Evolutionary conservation across 805 yeast species (phyloP), one percentile per base, ranked within the genome.

Genomic region (Wickerhamomyces ciferrii): DNA sequence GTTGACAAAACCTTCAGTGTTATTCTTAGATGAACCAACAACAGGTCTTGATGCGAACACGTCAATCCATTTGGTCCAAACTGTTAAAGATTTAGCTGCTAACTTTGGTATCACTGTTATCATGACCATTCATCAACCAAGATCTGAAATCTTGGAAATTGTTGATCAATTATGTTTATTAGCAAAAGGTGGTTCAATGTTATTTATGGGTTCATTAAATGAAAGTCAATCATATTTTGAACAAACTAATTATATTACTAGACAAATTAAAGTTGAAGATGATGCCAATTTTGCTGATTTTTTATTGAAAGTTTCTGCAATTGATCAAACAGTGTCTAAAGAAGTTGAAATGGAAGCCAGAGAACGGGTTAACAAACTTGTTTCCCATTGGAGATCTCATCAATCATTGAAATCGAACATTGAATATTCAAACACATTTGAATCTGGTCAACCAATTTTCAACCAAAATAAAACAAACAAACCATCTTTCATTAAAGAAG

Each of bases 1-100:
- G 60, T 69, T 89, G 29, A 76, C 86, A 5, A 84, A 83, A 52
- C 96, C 96, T 0, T 79, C 91, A 0, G 67, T 88, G 11, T 63
- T 89, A 48, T 87, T 87, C 55, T 63, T 88, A 38, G 96, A 88
- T 61, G 96, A 87, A 54, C 96, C 96, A 14, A 88, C 96, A 1
- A 87, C 96, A 0, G 96, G 96, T 1, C 66, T 88, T 20, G 96
- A 88, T 63, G 84, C 96, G 7, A 79, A 80, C 50, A 82, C 90
- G 14, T 94, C 96, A 0, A 78, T 71, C 54, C 65, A 84, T 46
- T 69, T 88, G 34, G 76, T 88, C 18, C 71, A 74, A 45, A 79
- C 89, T 0, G 69, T 89, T 50, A 77, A 79, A 50, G 74, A 76
- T 47, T 67, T 84, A 3, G 39, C 39, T 31, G 81, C 91, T 0